Conservation (phyloP, 352 stramenopile species). For the Phytopythium montanum region DNA sequence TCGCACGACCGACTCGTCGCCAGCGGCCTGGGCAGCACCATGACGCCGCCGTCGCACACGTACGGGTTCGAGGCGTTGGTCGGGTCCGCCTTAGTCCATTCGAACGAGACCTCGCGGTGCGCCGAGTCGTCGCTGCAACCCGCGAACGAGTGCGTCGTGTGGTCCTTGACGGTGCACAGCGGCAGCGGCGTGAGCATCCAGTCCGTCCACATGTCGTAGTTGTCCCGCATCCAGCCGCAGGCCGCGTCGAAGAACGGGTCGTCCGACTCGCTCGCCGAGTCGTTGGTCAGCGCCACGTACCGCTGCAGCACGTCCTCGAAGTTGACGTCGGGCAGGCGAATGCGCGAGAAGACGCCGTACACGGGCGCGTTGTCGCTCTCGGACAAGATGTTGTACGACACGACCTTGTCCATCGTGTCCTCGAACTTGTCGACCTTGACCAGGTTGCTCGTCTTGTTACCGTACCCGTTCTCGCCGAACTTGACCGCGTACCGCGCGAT, state of each 20-base stretch:
- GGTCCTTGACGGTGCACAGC: constrained; percentile 20
- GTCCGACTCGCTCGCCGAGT: background rate
- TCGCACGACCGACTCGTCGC: constrained; percentile 27
- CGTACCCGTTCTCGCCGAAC: constrained; percentile 45
- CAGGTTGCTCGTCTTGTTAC: constrained; percentile 24
- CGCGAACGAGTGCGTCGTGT: constrained; percentile 14
- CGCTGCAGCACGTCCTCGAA: constrained; percentile 21
- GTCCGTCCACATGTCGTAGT: constrained; percentile 26
- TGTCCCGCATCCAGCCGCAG: constrained; percentile 42
- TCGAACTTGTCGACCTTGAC: constrained; percentile 22
- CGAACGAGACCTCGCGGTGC: constrained; percentile 15
- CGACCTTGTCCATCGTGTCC: background rate
- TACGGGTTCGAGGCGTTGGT: constrained; percentile 18
- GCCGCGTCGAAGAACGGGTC: constrained; percentile 22
- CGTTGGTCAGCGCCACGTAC: constrained; percentile 26
- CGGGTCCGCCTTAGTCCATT: constrained; percentile 21
- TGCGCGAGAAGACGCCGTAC: constrained; percentile 14
- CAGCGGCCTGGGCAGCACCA: constrained; percentile 12
- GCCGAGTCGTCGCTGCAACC: constrained; percentile 17
- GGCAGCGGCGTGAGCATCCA: constrained; percentile 27
- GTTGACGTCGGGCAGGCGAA: constrained; percentile 9
- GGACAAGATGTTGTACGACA: constrained; percentile 14
- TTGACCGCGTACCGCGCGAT: constrained; percentile 7
- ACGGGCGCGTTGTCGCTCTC: constrained; percentile 20
- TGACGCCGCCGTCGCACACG: constrained; percentile 23